A percentile compares a stretch with the other conserved stretches of the same genome.
Evolutionary conservation across 2,329 filamentous ascomycete species (phyloP).

Genomic region (Pyrenochaeta sp.): DNA sequence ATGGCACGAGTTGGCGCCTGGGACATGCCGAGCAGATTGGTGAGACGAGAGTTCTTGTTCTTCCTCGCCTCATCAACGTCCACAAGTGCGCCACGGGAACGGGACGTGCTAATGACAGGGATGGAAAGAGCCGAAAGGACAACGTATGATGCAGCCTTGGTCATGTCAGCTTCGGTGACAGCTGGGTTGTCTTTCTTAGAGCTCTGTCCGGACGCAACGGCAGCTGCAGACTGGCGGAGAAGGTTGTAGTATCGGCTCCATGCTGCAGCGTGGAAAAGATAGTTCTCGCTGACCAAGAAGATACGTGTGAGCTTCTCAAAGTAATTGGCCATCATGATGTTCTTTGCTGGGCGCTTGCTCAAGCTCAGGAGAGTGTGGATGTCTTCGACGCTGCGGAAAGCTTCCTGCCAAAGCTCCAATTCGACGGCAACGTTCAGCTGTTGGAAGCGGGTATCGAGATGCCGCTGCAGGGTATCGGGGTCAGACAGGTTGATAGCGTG

Average conservation of each 20-base stretch:
- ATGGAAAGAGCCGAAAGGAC: slow-evolving; percentile 95
- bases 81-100: slow-evolving; percentile 93
- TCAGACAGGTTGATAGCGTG: slow-evolving; percentile 99
- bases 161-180: slow-evolving; percentile 86
- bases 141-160: slow-evolving; percentile 94
- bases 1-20: slow-evolving; percentile 86
- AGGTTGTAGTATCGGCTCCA: slow-evolving; percentile 98
- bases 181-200: slow-evolving; percentile 95
- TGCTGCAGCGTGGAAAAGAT: slow-evolving; percentile 97
- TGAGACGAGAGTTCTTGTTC: slow-evolving; percentile 98
- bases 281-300: slow-evolving; percentile 99
- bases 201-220: slow-evolving; percentile 84
- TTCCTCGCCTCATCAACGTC: slow-evolving; percentile 97
- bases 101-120: slow-evolving; percentile 97
- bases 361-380: slow-evolving; percentile 97
- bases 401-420: slow-evolving; percentile 98
- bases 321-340: slow-evolving; percentile 99
- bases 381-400: slow-evolving; percentile 98
- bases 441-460: slow-evolving; percentile 97
- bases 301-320: slow-evolving; percentile 99
- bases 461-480: slow-evolving; percentile 94
- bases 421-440: slow-evolving; percentile 98
- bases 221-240: slow-evolving; percentile 85
- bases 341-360: slow-evolving; percentile 98
- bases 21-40: slow-evolving; percentile 93